phyloP scores from a whole-genome alignment of 306 rosid genomes.

The Cyclanthera cordifolia region DNA sequence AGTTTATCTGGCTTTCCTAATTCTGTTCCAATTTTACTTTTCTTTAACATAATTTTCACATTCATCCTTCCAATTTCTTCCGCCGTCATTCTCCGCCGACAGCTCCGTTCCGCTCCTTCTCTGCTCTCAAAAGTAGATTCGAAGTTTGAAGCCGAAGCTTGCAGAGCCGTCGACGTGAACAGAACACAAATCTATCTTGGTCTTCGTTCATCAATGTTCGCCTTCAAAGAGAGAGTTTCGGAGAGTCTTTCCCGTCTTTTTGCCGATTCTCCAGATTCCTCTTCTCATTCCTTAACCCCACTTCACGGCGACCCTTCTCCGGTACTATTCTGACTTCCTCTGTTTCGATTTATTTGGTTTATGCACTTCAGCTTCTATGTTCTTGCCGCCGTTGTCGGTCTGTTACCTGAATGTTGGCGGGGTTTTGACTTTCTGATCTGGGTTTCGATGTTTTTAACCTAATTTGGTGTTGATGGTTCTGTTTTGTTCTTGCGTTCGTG shows the following conservation, averaged over 20 bases:
- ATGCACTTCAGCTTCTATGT: conserved; percentile 13
- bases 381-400: conserved; percentile 22
- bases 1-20: neutral
- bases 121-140: neutral
- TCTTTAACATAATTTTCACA: neutral
- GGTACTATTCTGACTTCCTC: conserved; percentile 24
- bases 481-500: neutral
- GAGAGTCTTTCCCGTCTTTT: conserved; percentile 56
- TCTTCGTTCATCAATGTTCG: conserved; percentile 16
- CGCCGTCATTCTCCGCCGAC: conserved; percentile 6
- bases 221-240: conserved; percentile 56
- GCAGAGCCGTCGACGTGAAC: neutral
- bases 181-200: neutral
- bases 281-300: conserved; percentile 21
- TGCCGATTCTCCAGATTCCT: conserved; percentile 44
- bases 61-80: neutral
- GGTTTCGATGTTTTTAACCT: neutral
- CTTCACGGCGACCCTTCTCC: conserved; percentile 7
- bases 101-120: neutral
- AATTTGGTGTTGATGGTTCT: neutral
- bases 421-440: neutral
- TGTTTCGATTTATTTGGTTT: neutral
- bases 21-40: neutral
- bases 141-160: neutral
- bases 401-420: neutral